These are phyloP conservation scores for Gossypium rotundifolium DNA, from an alignment of 345 rosid genomes.

Conservation along the genomic window DNA sequence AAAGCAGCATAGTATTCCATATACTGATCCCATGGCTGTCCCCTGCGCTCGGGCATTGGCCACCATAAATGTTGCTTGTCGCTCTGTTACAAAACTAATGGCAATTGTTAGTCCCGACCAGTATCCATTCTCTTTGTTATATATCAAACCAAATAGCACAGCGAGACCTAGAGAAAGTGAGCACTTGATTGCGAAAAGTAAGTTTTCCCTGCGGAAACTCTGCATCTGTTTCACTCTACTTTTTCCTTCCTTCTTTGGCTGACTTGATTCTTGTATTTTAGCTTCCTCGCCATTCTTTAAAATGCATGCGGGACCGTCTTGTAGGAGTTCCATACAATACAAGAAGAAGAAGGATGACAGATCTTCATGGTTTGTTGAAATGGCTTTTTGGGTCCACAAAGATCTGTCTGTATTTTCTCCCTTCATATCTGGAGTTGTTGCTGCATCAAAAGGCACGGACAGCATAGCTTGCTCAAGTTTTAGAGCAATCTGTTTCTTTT, in stretches of 20 bases:
- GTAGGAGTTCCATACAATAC: conserved; percentile 59
- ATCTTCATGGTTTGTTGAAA: conserved; percentile 43
- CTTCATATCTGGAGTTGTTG: conserved; percentile 48
- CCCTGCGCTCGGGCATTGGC: conserved; percentile 85
- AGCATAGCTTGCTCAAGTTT: conserved; percentile 22
- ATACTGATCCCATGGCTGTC: conserved; percentile 81
- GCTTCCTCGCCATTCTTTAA: conserved; percentile 4
- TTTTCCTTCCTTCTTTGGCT: background rate
- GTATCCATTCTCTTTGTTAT: conserved; percentile 58
- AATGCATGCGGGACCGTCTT: conserved; percentile 7
- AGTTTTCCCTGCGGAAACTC: conserved; percentile 23
- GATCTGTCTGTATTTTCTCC: conserved; percentile 21
- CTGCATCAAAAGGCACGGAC: conserved; percentile 23
- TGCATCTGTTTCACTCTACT: background rate
- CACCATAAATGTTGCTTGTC: conserved; percentile 73
- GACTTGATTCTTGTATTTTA: conserved; percentile 14
- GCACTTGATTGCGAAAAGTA: conserved; percentile 52
- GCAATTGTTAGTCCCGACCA: conserved; percentile 88
- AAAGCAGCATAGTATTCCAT: conserved; percentile 78
- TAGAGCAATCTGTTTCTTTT: conserved; percentile 36
- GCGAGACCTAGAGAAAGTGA: conserved; percentile 70
- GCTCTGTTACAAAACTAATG: conserved; percentile 45
- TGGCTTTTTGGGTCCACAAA: conserved; percentile 35
- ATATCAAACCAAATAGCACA: conserved; percentile 53
- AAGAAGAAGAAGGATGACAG: conserved; percentile 68